Percentiles rank a stretch among this genome's conserved stretches.
phyloP scores from a whole-genome alignment of 352 stramenopile species.

The Pythium monospermum region DNA sequence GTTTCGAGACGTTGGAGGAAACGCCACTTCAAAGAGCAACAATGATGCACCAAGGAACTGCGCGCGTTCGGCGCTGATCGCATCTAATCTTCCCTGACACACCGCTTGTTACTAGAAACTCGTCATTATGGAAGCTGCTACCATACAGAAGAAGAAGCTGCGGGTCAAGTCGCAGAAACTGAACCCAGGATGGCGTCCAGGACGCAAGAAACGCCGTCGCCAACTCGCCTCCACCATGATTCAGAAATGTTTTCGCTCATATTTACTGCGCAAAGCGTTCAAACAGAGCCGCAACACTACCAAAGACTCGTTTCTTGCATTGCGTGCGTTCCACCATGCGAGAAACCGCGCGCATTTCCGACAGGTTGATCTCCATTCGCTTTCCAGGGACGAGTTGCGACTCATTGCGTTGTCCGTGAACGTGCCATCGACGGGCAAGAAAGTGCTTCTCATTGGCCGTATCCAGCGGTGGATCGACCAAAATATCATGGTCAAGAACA shows the following conservation, averaged over 20 bases:
- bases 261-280: conserved; percentile 57
- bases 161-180: conserved; percentile 43
- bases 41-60: background rate
- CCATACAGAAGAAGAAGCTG: conserved; percentile 21
- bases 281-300: conserved; percentile 33
- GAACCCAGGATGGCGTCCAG: conserved; percentile 46
- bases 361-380: conserved; percentile 45
- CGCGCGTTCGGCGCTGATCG: background rate
- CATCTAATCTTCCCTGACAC: background rate
- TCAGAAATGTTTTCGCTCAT: conserved; percentile 56
- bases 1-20: too few relatives aligned
- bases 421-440: conserved; percentile 71
- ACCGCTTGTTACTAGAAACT: background rate
- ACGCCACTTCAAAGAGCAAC: background rate
- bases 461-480: conserved; percentile 77
- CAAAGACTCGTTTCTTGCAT: conserved; percentile 40
- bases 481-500: conserved; percentile 47
- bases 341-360: conserved; percentile 51
- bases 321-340: conserved; percentile 48
- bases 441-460: conserved; percentile 61
- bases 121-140: conserved; percentile 6
- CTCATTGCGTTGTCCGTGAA: conserved; percentile 61
- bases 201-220: conserved; percentile 34
- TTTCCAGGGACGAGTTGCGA: conserved; percentile 58
- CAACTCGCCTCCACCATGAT: conserved; percentile 62